A percentile compares a stretch with the other conserved stretches of the same genome.
These are phyloP conservation scores for Chrysoporthe austroafricana DNA, from an alignment of 2,329 filamentous ascomycete species.

Conservation along the genomic window DNA sequence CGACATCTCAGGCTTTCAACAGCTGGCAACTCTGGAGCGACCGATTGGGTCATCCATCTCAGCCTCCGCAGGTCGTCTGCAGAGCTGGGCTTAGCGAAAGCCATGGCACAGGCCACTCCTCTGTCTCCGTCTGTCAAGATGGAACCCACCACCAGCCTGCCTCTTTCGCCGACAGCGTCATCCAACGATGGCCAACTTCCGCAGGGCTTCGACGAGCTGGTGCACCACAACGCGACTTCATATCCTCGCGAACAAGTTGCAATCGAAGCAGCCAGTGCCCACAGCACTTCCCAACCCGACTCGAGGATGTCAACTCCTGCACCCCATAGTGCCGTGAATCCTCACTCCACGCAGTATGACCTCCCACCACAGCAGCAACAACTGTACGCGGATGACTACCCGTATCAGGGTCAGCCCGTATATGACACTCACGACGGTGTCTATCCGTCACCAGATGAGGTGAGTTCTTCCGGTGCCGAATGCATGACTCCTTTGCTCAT, in stretches of 20 bases:
- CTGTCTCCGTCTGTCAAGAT: slow-evolving; percentile 34
- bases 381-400: slow-evolving; percentile 14
- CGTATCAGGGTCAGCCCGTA: slow-evolving; percentile 23
- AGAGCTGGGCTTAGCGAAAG: slow-evolving; percentile 15
- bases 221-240: slow-evolving; percentile 45
- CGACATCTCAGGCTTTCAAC: slow-evolving; percentile 10
- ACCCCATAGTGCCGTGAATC: slow-evolving; percentile 35
- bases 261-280: slow-evolving; percentile 33
- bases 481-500: slow-evolving; percentile 14
- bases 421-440: slow-evolving; percentile 30
- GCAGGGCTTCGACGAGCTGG: slow-evolving; percentile 47
- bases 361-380: slow-evolving; percentile 35
- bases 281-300: slow-evolving; percentile 41
- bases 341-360: slow-evolving; percentile 34
- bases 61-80: slow-evolving; percentile 11
- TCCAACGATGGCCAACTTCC: slow-evolving; percentile 44
- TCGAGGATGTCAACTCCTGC: slow-evolving; percentile 45
- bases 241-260: slow-evolving; percentile 35
- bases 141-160: slow-evolving; percentile 41
- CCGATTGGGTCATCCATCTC: slow-evolving; percentile 9
- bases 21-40: slow-evolving; percentile 17
- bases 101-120: slow-evolving; percentile 26
- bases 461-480: not conserved
- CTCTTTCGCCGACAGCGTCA: slow-evolving; percentile 50
- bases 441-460: slow-evolving; percentile 29